Base-by-base conservation (phyloP, 345 rosid species). In the Odontarrhena argentea region DNA sequence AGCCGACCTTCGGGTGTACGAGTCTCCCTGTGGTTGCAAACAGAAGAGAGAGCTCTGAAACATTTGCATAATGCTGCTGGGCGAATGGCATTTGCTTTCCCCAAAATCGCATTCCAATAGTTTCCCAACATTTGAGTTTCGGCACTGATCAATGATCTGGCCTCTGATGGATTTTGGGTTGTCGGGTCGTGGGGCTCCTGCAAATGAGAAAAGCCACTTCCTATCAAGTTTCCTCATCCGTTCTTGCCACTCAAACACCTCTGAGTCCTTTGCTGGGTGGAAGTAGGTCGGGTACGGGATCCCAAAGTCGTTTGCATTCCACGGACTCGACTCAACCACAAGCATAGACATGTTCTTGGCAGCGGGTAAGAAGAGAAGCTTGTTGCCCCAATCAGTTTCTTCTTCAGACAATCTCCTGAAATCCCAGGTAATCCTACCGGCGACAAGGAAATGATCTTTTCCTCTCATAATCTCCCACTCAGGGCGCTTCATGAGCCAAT, bases 161-260 rank as follows among this genome's bases (percentile, higher is more conserved):
- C 91, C 96, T 69, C 96, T 79, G 60, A 92, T 92, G 25, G 96
- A 92, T 56, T 86, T 83, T 0, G 85, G 78, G 55, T 87, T 86
- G 36, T 68, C 87, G 0, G 96, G 86, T 6, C 96, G 87, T 1
- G 98, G 98, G 0, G 96, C 96, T 43, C 98, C 98, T 0, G 96
- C 98, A 68, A 92, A 92, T 7, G 96, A 92, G 84, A 92, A 89
- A 14, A 89, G 88, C 91, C 91, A 92, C 52, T 89, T 92, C 81
- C 96, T 79, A 65, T 87, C 86, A 63, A 84, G 76, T 12, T 82
- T 89, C 53, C 91, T 79, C 98, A 89, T 87, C 77, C 91, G 75
- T 28, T 82, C 85, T 76, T 87, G 96, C 98, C 96, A 92, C 30
- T 49, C 73, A 41, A 86, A 82, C 60, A 89, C 93, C 41, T 92